Evolutionary conservation across 2,329 filamentous ascomycete species (phyloP), one percentile per base, ranked within the genome.

Genomic region (Cladophialophora carrionii): DNA sequence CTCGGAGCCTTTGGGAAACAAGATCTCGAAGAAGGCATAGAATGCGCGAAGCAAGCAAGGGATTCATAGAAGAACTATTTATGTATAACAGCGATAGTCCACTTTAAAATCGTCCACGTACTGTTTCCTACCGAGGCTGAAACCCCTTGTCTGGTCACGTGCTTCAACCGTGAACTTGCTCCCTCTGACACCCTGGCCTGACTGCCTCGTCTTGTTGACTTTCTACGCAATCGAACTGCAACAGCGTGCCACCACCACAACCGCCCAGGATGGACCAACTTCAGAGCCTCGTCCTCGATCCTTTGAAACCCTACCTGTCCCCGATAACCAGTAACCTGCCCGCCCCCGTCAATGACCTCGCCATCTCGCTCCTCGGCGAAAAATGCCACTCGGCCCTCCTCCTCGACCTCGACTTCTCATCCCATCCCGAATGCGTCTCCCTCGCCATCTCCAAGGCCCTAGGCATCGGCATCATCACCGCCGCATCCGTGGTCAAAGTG

Each of bases 401-500:
- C 69, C 88, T 95, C 74, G 88, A 97, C 74, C 84, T 99, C 75
- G 90, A 96, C 80, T 76, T 83, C 59, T 83, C 90, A 73, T 85
- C 87, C 69, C 86, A 92, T 74, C 84, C 86, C 5, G 87, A 86
- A 65, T 99, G 95, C 83, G 81, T 96, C 73, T 95, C 95, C 76
- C 87, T 97, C 58, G 93, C 88, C 72, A 85, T 98, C 75, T 96
- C 91, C 74, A 99, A 99, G 81, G 92, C 85, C 2, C 88, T 99
- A 17, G 94, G 95, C 63, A 89, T 98, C 72, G 95, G 88, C 76
- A 99, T 99, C 79, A 92, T 99, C 75, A 89, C 85, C 71, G 92
- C 92, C 60, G 93, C 90, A 31, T 88, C 91, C 61, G 87, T 98
- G 73, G 93, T 99, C 82, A 99, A 99, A 82, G 88, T 99, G 29